A percentile compares a stretch with the other conserved stretches of the same genome.
Conservation (phyloP, 2,329 filamentous ascomycete genomes). For the Diaporthe ilicicola region DNA sequence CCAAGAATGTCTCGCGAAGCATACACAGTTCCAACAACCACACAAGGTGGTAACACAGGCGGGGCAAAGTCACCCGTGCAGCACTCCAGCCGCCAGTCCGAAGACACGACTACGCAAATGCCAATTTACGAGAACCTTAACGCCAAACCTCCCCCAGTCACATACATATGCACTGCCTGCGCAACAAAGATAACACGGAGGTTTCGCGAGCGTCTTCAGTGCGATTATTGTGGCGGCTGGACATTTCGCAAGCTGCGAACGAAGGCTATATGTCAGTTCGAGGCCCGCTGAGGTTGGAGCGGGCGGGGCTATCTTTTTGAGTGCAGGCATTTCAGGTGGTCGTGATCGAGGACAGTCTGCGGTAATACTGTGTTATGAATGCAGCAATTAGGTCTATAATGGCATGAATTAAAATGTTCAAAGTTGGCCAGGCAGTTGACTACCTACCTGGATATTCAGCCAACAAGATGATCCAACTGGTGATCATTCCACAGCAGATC, state of each 20-base stretch:
- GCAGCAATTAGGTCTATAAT: too few species aligned
- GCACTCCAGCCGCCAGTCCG: background rate
- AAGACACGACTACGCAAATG: background rate
- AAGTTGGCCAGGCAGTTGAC: too few species aligned
- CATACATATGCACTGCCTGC: background rate
- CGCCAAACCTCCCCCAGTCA: background rate
- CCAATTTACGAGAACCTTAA: background rate
- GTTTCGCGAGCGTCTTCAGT: background rate
- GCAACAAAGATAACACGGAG: background rate
- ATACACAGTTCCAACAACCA: background rate
- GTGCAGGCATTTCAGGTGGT: too few species aligned
- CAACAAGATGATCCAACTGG: too few species aligned
- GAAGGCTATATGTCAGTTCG: background rate
- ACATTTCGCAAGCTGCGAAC: background rate
- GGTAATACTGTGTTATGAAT: too few species aligned
- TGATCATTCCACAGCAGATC: too few species aligned
- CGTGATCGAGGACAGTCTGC: background rate
- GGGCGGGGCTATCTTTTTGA: background rate
- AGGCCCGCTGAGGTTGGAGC: background rate
- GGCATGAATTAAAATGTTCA: too few species aligned
- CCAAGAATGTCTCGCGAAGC: constrained; percentile 4
- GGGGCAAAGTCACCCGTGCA: background rate
- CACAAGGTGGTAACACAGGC: background rate
- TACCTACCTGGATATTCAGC: too few species aligned
- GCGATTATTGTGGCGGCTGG: background rate